A percentile compares a stretch with the other conserved stretches of the same genome.
These are phyloP conservation scores for Coelastrella sp. DNA, from an alignment of 139 green algal species.

Conservation along the genomic window DNA sequence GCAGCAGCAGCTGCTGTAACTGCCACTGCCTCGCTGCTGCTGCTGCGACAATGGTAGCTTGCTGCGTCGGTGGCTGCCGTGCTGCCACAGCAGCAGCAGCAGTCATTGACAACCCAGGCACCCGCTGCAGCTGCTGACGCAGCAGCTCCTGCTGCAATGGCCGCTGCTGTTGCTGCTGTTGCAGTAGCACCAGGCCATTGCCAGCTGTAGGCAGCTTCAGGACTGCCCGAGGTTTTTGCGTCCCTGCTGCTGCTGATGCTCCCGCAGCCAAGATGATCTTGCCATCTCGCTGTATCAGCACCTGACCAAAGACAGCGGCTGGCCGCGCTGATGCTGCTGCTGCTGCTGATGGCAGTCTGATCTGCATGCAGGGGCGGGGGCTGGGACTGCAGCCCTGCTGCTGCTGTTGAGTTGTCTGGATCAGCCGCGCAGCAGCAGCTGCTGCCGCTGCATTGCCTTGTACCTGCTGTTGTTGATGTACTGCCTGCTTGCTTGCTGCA, in stretches of 20 bases:
- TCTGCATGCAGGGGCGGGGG: neutral
- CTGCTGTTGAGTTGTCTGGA: neutral
- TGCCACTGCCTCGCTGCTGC: neutral
- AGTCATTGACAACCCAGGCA: neutral
- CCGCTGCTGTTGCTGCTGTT: slow-evolving; percentile 9
- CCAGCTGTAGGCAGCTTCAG: neutral
- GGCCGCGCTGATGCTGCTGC: no score
- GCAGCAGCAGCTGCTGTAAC: neutral
- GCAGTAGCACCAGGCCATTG: neutral
- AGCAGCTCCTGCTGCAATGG: neutral
- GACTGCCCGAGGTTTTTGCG: neutral
- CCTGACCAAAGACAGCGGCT: no score
- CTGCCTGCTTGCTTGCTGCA: no score
- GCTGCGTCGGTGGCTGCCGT: no score
- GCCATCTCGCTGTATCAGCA: no score
- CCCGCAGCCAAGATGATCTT: no score
- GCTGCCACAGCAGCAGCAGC: neutral
- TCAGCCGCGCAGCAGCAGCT: no score
- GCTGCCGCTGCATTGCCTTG: no score
- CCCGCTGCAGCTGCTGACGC: neutral
- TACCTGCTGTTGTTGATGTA: no score
- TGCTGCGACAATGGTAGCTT: neutral
- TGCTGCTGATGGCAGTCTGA: neutral
- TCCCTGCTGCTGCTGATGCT: no score
- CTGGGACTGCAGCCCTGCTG: neutral